Conservation (phyloP, 1,284 basidiomycete species). For the Ganoderma meredithae region DNA sequence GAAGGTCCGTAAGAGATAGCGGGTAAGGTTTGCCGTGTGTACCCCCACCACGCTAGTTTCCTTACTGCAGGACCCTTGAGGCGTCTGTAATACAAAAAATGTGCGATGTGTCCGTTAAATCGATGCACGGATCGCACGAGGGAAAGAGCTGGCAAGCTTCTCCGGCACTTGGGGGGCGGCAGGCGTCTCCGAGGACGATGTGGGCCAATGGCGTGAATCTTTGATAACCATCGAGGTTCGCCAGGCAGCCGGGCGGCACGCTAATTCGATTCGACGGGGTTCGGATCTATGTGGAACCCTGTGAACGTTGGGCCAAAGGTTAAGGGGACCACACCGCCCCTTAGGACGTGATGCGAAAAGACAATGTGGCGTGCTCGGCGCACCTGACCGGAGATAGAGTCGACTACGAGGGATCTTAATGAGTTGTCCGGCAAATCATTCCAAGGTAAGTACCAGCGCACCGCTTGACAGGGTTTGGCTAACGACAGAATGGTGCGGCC, state of each 20-base stretch:
- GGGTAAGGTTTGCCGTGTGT: background rate
- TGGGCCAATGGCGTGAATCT: conserved; percentile 20
- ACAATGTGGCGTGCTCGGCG: background rate
- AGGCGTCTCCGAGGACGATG: conserved; percentile 2
- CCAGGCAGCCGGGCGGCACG: background rate
- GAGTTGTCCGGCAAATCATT: background rate
- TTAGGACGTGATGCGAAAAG: background rate
- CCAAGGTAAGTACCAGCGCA: background rate
- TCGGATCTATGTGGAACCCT: background rate
- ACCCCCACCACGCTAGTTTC: conserved; percentile 4
- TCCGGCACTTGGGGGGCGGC: conserved; percentile 16
- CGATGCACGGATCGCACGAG: conserved; percentile 16
- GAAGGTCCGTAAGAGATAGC: background rate
- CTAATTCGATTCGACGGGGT: background rate
- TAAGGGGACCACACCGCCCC: background rate
- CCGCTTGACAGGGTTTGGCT: background rate
- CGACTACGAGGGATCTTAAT: background rate
- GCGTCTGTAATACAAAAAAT: background rate
- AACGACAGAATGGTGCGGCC: background rate
- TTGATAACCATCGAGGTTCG: conserved; percentile 17
- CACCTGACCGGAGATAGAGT: background rate
- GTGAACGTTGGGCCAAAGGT: background rate
- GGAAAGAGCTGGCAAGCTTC: conserved; percentile 9
- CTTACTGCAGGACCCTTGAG: background rate
- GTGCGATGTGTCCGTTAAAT: background rate